phyloP scores from a whole-genome alignment of 106 monocot genomes.

The Triglochin maritima region DNA sequence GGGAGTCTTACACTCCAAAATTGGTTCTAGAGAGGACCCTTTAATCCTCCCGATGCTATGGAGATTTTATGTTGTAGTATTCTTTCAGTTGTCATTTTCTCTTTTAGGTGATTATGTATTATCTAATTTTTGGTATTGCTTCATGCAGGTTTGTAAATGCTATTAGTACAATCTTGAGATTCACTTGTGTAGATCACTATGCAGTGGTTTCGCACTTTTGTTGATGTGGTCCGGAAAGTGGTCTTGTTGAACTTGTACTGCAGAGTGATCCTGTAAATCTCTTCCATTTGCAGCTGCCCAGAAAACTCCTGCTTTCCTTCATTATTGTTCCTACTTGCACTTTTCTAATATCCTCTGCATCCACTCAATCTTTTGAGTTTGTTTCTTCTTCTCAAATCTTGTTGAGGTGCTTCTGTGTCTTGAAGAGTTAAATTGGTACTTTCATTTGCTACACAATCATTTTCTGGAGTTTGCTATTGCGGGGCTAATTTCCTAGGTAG shows the following conservation, averaged over 20 bases:
- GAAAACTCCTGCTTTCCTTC: too few relatives aligned
- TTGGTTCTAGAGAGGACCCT: too few relatives aligned
- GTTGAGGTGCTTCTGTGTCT: too few relatives aligned
- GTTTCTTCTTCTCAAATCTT: neutral
- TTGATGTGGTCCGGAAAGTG: constrained; percentile 50
- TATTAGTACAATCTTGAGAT: neutral
- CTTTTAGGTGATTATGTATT: neutral
- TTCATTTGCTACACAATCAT: neutral
- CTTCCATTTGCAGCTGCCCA: neutral
- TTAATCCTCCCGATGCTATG: neutral
- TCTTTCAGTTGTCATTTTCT: neutral
- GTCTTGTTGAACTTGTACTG: constrained; percentile 72
- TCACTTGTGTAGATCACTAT: constrained; percentile 10
- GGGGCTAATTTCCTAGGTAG: neutral
- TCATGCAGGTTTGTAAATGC: neutral
- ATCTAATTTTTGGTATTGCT: neutral
- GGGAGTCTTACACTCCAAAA: neutral
- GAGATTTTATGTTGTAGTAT: neutral
- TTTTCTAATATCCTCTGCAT: neutral
- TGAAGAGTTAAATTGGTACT: neutral
- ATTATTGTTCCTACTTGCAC: neutral
- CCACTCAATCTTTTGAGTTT: neutral
- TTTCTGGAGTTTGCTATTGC: neutral
- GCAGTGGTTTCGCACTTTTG: constrained; percentile 53
- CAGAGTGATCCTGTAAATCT: constrained; percentile 65